Evolutionary conservation across 2,329 filamentous ascomycete genomes (phyloP).

Genomic region (Neonectria magnoliae): DNA sequence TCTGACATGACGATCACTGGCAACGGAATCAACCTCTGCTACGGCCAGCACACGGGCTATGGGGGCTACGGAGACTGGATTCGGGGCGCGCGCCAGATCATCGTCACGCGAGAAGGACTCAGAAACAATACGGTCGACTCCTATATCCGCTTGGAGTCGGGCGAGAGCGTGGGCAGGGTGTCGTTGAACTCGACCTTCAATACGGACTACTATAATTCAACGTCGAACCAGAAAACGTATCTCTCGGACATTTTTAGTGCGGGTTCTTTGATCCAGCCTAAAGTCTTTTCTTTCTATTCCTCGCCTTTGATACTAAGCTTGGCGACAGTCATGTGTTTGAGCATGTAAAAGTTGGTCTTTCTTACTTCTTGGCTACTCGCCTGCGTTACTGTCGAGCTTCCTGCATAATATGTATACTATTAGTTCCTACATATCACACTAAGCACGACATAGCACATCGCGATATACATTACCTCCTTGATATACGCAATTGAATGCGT

Average conservation of each 20-base stretch:
- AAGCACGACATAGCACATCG: no score
- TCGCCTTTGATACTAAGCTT: not conserved
- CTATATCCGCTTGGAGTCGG: constrained; percentile 70
- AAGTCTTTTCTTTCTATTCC: not conserved
- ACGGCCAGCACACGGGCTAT: constrained; percentile 74
- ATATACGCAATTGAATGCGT: no score
- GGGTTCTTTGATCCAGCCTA: not conserved
- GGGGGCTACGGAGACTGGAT: constrained; percentile 75
- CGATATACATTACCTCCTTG: no score
- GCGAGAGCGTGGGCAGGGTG: constrained; percentile 60
- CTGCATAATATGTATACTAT: no score
- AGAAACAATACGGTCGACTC: constrained; percentile 59
- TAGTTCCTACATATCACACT: no score
- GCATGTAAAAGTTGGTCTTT: not conserved
- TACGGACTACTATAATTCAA: constrained; percentile 61
- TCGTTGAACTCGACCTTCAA: constrained; percentile 70
- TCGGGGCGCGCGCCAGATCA: constrained; percentile 68
- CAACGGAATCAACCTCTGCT: constrained; percentile 61
- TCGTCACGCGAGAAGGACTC: constrained; percentile 56
- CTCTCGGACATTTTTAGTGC: not conserved
- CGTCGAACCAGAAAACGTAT: constrained; percentile 51
- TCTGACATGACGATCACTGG: constrained; percentile 59
- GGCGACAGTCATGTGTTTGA: not conserved
- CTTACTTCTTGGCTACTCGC: no score
- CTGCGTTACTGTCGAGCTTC: no score